Percentiles rank a stretch among this genome's conserved stretches.
phyloP scores from a whole-genome alignment of 768 basidiomycete genomes.

The Leccinum boreale region DNA sequence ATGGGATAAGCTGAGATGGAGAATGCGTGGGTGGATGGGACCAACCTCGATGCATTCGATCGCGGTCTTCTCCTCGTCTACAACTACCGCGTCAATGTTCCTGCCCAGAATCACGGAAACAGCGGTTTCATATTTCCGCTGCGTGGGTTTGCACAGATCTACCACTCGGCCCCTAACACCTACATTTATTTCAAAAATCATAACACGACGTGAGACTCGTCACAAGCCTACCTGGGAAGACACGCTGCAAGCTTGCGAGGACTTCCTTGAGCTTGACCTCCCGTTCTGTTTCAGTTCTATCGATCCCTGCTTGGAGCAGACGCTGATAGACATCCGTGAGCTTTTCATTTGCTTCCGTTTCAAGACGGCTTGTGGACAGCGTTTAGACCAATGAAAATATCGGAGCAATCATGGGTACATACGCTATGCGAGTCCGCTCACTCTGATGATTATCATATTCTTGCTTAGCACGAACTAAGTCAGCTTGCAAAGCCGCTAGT shows the following conservation, averaged over 20 bases:
- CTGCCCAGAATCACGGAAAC: constrained; percentile 90
- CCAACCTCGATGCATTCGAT: constrained; percentile 94
- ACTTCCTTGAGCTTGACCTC: constrained; percentile 86
- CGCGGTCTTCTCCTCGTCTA: constrained; percentile 95
- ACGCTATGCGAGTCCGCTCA: constrained; percentile 80
- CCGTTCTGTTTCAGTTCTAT: constrained; percentile 81
- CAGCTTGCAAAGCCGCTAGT: constrained; percentile 50
- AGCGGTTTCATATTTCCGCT: constrained; percentile 87
- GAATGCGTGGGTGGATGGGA: not conserved
- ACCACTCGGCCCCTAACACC: constrained; percentile 91
- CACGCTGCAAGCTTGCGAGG: constrained; percentile 74
- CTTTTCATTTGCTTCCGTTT: constrained; percentile 90
- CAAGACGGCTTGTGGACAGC: constrained; percentile 62
- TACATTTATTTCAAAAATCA: constrained; percentile 21
- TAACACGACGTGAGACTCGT: not conserved
- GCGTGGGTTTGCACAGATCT: constrained; percentile 93
- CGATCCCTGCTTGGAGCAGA: constrained; percentile 86
- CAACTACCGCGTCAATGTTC: constrained; percentile 93
- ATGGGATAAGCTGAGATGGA: not conserved
- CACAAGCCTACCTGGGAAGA: constrained; percentile 72
- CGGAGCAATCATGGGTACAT: not conserved
- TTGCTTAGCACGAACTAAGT: constrained; percentile 64
- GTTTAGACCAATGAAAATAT: not conserved
- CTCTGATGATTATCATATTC: constrained; percentile 84
- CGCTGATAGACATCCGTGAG: constrained; percentile 78